Conservation (phyloP, 257 asterid species). For the Solanum bulbocastanum region DNA sequence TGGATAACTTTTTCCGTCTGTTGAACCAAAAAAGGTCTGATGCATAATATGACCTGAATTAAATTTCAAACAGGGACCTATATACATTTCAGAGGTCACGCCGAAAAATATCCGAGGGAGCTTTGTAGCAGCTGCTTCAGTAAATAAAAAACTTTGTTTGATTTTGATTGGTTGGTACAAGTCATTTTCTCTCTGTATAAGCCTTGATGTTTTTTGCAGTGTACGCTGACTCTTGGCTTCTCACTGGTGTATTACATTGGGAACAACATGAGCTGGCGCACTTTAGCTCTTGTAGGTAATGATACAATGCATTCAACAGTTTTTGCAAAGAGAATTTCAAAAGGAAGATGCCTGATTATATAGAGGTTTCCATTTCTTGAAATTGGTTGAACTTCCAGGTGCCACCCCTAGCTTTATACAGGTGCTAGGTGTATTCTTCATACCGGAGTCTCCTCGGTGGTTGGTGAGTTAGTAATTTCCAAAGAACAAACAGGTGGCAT, state of each 20-base stretch:
- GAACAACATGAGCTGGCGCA: constrained; percentile 15
- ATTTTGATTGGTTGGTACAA: background rate
- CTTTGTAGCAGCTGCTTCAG: constrained; percentile 6
- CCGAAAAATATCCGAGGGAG: constrained; percentile 13
- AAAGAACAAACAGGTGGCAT: background rate
- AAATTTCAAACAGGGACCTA: constrained; percentile 5
- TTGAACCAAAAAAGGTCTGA: background rate
- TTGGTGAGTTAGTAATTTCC: constrained; percentile 11
- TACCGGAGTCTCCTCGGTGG: constrained; percentile 32
- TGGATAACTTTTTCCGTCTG: background rate
- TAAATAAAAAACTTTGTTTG: background rate
- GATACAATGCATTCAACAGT: background rate
- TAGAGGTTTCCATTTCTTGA: background rate
- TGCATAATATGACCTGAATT: background rate
- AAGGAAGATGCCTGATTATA: background rate
- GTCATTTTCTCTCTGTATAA: background rate
- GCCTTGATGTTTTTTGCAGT: background rate
- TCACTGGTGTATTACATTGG: constrained; percentile 15
- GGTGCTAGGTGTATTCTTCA: constrained; percentile 11
- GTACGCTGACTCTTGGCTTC: background rate
- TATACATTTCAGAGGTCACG: constrained; percentile 18
- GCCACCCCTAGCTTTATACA: constrained; percentile 14
- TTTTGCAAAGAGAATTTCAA: background rate
- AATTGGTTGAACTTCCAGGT: constrained; percentile 2
- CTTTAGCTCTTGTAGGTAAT: constrained; percentile 22